Evolutionary conservation across 2,329 filamentous ascomycete genomes (phyloP).

Genomic region (Ambrosiella cleistominuta): DNA sequence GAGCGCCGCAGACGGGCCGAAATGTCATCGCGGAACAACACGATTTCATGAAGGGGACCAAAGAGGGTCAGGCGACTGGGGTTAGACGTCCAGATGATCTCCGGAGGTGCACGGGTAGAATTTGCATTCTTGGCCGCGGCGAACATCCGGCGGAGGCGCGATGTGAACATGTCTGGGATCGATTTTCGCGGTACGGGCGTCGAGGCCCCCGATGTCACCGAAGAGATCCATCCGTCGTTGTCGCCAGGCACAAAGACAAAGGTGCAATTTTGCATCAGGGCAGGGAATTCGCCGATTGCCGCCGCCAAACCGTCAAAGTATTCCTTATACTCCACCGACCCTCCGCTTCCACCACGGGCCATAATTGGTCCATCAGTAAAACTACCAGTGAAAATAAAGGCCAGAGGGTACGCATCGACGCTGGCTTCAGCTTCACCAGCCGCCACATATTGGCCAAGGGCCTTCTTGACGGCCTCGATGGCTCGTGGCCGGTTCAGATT

Average conservation of each 20-base stretch:
- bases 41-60: slow-evolving; percentile 72
- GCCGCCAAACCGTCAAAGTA: slow-evolving; percentile 78
- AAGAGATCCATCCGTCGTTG: slow-evolving; percentile 90
- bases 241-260: slow-evolving; percentile 92
- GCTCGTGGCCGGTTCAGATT: slow-evolving; percentile 73
- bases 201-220: slow-evolving; percentile 61
- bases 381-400: slow-evolving; percentile 72
- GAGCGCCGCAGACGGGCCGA: slow-evolving; percentile 60
- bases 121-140: slow-evolving; percentile 52
- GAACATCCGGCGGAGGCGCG: slow-evolving; percentile 65
- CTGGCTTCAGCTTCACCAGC: slow-evolving; percentile 44
- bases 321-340: slow-evolving; percentile 93
- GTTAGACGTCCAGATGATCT: slow-evolving; percentile 78
- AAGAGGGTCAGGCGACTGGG: slow-evolving; percentile 70
- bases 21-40: slow-evolving; percentile 76
- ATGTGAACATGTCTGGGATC: slow-evolving; percentile 82
- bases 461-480: slow-evolving; percentile 61
- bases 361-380: slow-evolving; percentile 53
- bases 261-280: slow-evolving; percentile 58
- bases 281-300: slow-evolving; percentile 66
- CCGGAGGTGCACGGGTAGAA: slow-evolving; percentile 37
- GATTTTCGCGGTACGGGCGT: slow-evolving; percentile 50
- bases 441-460: slow-evolving; percentile 56
- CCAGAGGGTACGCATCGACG: slow-evolving; percentile 49
- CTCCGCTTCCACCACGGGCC: slow-evolving; percentile 45